These are phyloP conservation scores for Colletotrichum magnum DNA, from an alignment of 2,329 filamentous ascomycete species.

Conservation along the genomic window DNA sequence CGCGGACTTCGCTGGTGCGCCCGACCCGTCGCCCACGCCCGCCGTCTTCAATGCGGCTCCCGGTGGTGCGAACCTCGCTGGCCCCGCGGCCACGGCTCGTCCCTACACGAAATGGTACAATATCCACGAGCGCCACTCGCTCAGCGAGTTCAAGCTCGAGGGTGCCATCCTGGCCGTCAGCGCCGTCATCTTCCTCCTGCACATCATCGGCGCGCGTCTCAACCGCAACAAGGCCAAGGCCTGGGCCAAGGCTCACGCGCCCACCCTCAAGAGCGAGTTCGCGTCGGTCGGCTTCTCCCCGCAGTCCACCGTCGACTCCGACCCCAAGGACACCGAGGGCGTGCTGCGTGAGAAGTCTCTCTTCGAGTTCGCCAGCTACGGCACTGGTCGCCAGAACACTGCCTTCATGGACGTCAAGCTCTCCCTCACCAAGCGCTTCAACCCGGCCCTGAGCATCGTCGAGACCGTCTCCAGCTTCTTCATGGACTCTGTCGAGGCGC, in stretches of 20 bases:
- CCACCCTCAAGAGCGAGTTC: constrained; percentile 84
- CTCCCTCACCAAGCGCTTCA: constrained; percentile 87
- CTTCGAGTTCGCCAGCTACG: constrained; percentile 89
- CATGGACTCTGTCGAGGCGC: constrained; percentile 80
- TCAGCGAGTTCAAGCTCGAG: constrained; percentile 90
- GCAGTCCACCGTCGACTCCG: constrained; percentile 63
- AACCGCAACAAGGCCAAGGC: constrained; percentile 85
- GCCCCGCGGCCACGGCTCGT: constrained; percentile 63
- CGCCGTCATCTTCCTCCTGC: constrained; percentile 80
- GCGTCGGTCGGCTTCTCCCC: constrained; percentile 86
- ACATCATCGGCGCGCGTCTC: constrained; percentile 83
- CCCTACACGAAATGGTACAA: constrained; percentile 98
- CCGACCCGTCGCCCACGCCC: constrained; percentile 73
- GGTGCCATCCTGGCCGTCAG: constrained; percentile 85
- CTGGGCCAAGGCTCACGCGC: constrained; percentile 84
- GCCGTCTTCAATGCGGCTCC: constrained; percentile 55
- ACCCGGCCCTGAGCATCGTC: constrained; percentile 74
- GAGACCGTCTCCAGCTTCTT: constrained; percentile 82
- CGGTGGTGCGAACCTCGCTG: constrained; percentile 61
- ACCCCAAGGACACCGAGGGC: constrained; percentile 54
- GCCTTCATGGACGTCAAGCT: constrained; percentile 91
- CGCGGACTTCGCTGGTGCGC: constrained; percentile 89
- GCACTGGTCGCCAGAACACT: constrained; percentile 91
- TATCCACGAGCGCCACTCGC: constrained; percentile 89
- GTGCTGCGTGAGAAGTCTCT: constrained; percentile 89